Conservation (phyloP, 2,329 filamentous ascomycete genomes). For the Trichoderma endophyticum region DNA sequence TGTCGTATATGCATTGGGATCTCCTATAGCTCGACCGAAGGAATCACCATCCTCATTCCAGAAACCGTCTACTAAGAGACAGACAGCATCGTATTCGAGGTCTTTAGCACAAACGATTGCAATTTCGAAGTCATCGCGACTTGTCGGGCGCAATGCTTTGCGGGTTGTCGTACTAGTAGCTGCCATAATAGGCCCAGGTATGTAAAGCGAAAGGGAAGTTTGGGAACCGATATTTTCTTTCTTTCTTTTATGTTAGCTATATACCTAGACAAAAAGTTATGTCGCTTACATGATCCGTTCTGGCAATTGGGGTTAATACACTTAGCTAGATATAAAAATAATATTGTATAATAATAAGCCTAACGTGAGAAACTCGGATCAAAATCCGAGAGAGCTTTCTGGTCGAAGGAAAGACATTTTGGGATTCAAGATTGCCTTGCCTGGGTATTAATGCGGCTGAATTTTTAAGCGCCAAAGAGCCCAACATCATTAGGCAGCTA, state of each 20-base stretch:
- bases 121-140: neutral
- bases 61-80: neutral
- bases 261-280: neutral
- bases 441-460: neutral
- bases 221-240: neutral
- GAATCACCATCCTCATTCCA: neutral
- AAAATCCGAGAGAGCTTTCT: neutral
- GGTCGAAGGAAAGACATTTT: neutral
- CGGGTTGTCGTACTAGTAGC: neutral
- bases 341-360: neutral
- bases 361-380: neutral
- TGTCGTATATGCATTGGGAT: neutral
- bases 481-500: neutral
- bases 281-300: too few species aligned
- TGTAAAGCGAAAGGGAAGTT: neutral
- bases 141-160: neutral
- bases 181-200: neutral
- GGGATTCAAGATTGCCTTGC: neutral
- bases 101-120: neutral
- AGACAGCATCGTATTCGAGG: neutral
- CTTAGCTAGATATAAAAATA: fast-evolving
- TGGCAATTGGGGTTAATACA: too few species aligned
- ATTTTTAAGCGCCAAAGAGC: neutral
- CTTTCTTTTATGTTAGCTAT: neutral
- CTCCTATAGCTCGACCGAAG: neutral